Evolutionary conservation across 164 flowering plant genomes (phyloP).

Genomic region (Echeveria elegans): DNA sequence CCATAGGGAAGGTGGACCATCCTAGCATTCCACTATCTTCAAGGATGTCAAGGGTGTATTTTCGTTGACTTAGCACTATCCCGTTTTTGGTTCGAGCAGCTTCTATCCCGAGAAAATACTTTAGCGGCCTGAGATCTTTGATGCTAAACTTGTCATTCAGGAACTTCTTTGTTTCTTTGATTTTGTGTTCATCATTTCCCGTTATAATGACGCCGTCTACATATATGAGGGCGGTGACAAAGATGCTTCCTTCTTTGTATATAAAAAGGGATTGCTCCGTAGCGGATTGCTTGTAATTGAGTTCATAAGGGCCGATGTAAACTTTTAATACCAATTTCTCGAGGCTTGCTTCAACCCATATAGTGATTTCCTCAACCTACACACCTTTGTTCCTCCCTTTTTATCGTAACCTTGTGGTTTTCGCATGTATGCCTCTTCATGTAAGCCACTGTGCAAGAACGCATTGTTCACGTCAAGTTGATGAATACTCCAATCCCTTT

Average conservation of each 20-base stretch:
- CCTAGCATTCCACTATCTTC: not conserved
- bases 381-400: not conserved
- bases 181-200: not conserved
- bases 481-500: not conserved
- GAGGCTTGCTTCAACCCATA: too few relatives aligned
- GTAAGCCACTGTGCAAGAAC: conserved; percentile 1
- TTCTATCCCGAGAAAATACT: too few relatives aligned
- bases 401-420: not conserved
- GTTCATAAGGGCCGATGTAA: not conserved
- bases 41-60: too few relatives aligned
- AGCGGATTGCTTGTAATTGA: not conserved
- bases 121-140: too few relatives aligned
- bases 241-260: not conserved
- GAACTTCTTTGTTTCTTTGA: not conserved
- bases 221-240: not conserved
- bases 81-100: not conserved
- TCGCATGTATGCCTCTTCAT: not conserved
- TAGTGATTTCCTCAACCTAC: not conserved
- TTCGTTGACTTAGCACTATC: too few relatives aligned
- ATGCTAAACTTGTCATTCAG: too few relatives aligned
- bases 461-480: too few relatives aligned
- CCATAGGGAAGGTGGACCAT: not conserved
- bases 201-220: not conserved
- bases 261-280: not conserved
- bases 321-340: too few relatives aligned